Evolutionary conservation across 345 rosid species (phyloP).

Genomic region (Sonneratia alba): DNA sequence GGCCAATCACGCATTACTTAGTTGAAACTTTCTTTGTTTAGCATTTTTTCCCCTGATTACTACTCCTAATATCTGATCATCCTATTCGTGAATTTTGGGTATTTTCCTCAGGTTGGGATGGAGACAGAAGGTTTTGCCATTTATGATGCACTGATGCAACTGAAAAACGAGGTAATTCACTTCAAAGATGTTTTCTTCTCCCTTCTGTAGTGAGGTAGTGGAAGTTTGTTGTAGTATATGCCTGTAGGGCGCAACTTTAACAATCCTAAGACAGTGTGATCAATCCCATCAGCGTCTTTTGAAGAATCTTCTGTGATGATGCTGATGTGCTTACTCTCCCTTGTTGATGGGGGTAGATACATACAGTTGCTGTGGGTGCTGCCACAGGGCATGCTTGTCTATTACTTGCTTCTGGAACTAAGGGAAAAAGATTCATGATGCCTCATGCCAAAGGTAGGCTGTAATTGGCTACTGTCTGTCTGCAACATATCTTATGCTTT

Average conservation of each 20-base stretch:
- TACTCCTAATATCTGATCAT: background rate
- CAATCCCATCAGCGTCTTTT: background rate
- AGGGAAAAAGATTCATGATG: conserved; percentile 83
- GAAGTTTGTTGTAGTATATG: background rate
- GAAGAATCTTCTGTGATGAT: background rate
- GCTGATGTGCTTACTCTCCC: background rate
- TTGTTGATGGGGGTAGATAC: conserved; percentile 28
- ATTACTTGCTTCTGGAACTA: conserved; percentile 72
- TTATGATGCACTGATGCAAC: conserved; percentile 72
- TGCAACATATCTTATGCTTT: conserved; percentile 1
- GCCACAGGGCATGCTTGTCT: conserved; percentile 81
- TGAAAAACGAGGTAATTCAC: conserved; percentile 44
- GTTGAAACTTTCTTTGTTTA: background rate
- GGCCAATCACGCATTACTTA: background rate
- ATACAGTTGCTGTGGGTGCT: conserved; percentile 66
- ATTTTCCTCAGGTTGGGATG: conserved; percentile 55
- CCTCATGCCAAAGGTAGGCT: conserved; percentile 75
- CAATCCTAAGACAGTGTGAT: background rate
- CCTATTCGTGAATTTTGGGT: background rate
- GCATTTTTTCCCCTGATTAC: background rate
- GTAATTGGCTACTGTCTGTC: background rate
- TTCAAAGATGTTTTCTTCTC: background rate
- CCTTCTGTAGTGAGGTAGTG: background rate
- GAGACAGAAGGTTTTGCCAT: conserved; percentile 92
- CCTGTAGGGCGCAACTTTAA: background rate